A percentile compares a stretch with the other conserved stretches of the same genome.
phyloP scores from a whole-genome alignment of 495 filamentous ascomycete genomes.

The Aspergillus biplanus region DNA sequence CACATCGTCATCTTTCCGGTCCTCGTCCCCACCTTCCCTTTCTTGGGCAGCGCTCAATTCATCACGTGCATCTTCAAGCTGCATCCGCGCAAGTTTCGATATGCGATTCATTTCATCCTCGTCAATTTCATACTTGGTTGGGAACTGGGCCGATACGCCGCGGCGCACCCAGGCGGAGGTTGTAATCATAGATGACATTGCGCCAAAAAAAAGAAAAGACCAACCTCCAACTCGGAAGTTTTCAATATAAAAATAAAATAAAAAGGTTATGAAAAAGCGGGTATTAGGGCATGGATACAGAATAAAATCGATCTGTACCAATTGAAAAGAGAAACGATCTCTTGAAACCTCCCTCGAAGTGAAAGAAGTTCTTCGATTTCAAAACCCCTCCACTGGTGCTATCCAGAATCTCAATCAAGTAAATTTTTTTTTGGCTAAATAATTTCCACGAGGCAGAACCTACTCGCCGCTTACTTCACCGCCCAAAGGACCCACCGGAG shows the following conservation, averaged over 20 bases:
- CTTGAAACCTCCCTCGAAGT: not conserved
- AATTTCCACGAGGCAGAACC: conserved; percentile 42
- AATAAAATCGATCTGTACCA: conserved; percentile 12
- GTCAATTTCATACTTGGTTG: conserved; percentile 86
- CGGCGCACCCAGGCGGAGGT: conserved; percentile 92
- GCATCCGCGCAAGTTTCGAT: conserved; percentile 81
- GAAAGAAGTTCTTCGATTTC: conserved; percentile 5
- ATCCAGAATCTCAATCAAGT: not conserved
- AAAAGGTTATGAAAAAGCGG: conserved; percentile 7
- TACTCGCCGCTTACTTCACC: conserved; percentile 28
- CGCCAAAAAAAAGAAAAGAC: conserved; percentile 15
- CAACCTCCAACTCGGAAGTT: not conserved
- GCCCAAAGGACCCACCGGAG: conserved; percentile 22
- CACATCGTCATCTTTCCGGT: conserved; percentile 36
- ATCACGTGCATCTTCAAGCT: conserved; percentile 90
- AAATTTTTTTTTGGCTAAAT: conserved; percentile 35
- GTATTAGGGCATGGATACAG: not conserved
- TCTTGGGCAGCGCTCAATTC: conserved; percentile 72
- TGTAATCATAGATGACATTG: conserved; percentile 85
- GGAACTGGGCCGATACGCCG: conserved; percentile 90
- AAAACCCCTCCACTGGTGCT: conserved; percentile 12
- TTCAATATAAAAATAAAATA: conserved; percentile 10
- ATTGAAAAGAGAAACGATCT: not conserved
- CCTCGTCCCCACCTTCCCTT: conserved; percentile 38
- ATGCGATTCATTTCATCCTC: conserved; percentile 93